A percentile compares a stretch with the other conserved stretches of the same genome.
Evolutionary conservation across 73 alveolate genomes (phyloP).

Genomic region (Loxodes magnus): DNA sequence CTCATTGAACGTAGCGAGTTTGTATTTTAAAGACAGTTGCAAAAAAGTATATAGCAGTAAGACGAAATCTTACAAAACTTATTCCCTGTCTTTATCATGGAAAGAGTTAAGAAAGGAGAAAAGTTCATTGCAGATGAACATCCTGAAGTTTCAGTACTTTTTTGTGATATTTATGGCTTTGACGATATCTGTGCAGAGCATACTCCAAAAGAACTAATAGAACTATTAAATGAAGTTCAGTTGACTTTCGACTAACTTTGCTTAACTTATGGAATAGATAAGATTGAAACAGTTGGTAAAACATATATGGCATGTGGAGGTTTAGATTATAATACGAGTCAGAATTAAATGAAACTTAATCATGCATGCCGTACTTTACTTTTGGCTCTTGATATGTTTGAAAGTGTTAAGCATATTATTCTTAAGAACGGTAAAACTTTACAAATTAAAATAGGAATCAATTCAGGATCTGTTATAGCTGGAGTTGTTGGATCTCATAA

Average conservation of each 20-base stretch:
- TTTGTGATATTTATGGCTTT: conserved; percentile 42
- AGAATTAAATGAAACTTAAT: not conserved
- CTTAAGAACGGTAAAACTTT: conserved; percentile 3
- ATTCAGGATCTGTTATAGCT: conserved; percentile 93
- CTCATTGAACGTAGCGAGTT: too few relatives aligned
- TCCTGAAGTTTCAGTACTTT: conserved; percentile 37
- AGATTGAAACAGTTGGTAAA: conserved; percentile 78
- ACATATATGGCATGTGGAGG: conserved; percentile 91
- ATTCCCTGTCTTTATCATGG: conserved; percentile 53
- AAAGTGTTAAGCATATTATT: not conserved
- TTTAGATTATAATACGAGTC: conserved; percentile 36
- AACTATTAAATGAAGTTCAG: conserved; percentile 32
- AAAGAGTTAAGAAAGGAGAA: conserved; percentile 42
- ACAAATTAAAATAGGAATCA: conserved; percentile 82
- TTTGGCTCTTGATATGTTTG: not conserved
- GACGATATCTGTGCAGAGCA: conserved; percentile 36
- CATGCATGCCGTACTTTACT: conserved; percentile 4
- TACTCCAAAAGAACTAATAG: conserved; percentile 38
- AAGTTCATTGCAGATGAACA: conserved; percentile 46
- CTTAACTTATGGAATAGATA: conserved; percentile 28
- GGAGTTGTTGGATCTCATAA: conserved; percentile 98
- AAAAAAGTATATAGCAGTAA: too few relatives aligned
- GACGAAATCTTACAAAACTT: conserved; percentile 32
- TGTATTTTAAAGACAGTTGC: too few relatives aligned
- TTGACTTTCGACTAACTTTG: conserved; percentile 42